Conservation (phyloP, 2,329 filamentous ascomycete species). For the Monilinia vaccinii-corymbosi region DNA sequence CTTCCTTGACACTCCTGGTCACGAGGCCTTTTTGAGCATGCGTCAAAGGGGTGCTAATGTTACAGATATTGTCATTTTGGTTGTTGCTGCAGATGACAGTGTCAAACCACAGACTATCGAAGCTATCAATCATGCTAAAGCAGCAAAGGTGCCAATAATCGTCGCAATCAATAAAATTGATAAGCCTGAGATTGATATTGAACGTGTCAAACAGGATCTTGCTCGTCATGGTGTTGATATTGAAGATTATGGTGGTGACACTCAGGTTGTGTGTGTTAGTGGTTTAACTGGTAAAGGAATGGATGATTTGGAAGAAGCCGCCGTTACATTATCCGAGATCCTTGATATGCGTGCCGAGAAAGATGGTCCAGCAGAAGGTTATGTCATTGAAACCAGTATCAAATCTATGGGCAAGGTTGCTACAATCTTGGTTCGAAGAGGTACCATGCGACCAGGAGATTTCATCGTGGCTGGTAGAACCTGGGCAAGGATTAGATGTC, state of each 20-base stretch:
- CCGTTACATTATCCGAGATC: slow-evolving; percentile 77
- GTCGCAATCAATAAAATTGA: slow-evolving; percentile 98
- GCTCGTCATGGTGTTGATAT: slow-evolving; percentile 77
- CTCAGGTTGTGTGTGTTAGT: slow-evolving; percentile 83
- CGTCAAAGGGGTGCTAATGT: slow-evolving; percentile 89
- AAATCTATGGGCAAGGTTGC: slow-evolving; percentile 79
- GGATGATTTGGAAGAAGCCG: slow-evolving; percentile 83
- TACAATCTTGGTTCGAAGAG: slow-evolving; percentile 79
- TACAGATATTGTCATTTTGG: slow-evolving; percentile 91
- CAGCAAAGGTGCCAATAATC: slow-evolving; percentile 85
- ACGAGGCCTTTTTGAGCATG: slow-evolving; percentile 94
- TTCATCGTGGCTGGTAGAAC: slow-evolving; percentile 80
- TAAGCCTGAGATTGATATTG: slow-evolving; percentile 70
- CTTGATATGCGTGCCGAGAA: slow-evolving; percentile 78
- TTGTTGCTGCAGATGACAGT: slow-evolving; percentile 93
- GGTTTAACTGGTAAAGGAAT: slow-evolving; percentile 93
- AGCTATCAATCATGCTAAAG: slow-evolving; percentile 85
- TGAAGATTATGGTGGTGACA: slow-evolving; percentile 90
- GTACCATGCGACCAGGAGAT: slow-evolving; percentile 73
- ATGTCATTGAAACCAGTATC: slow-evolving; percentile 85
- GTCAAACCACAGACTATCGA: slow-evolving; percentile 97
- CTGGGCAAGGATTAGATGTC: slow-evolving; percentile 75
- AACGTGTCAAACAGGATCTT: slow-evolving; percentile 82
- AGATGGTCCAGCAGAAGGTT: slow-evolving; percentile 76
- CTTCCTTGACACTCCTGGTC: slow-evolving; percentile 92